Evolutionary conservation across 2,329 filamentous ascomycete genomes (phyloP).

Genomic region (Penicillium polonicum): DNA sequence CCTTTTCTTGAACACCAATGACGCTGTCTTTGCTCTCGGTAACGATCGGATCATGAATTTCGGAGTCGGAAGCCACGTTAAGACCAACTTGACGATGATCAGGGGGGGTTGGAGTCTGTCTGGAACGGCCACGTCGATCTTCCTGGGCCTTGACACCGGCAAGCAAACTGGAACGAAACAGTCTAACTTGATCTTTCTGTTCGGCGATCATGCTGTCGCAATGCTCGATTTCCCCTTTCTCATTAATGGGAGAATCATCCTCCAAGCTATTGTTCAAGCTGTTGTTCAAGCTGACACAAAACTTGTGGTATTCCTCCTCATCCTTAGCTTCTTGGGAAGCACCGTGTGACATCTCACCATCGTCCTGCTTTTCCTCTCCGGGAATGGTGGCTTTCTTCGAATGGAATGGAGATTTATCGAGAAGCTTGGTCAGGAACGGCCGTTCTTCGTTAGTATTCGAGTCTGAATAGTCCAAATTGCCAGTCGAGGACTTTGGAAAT

Average conservation of each 20-base stretch:
- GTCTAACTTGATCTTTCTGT: neutral
- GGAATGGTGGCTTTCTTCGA: neutral
- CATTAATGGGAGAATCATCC: neutral
- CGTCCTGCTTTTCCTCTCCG: neutral
- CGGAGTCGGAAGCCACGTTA: neutral
- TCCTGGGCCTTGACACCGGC: neutral
- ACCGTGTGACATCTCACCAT: neutral
- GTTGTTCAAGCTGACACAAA: neutral
- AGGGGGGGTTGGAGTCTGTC: too few species aligned
- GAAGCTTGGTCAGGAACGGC: neutral
- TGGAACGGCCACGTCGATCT: neutral
- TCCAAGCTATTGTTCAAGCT: neutral
- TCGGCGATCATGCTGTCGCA: neutral
- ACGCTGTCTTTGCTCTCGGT: neutral
- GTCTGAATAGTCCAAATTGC: neutral
- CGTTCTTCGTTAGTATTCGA: neutral
- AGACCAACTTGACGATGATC: neutral
- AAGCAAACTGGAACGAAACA: constrained; percentile 1
- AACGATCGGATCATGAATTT: neutral
- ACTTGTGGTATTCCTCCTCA: neutral
- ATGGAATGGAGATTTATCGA: neutral
- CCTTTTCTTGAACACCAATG: neutral
- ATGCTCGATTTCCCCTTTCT: neutral
- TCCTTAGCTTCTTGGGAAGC: neutral
- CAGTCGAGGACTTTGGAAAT: neutral